Conservation (phyloP, 2,329 filamentous ascomycete genomes). For the Xylaria sp. region DNA sequence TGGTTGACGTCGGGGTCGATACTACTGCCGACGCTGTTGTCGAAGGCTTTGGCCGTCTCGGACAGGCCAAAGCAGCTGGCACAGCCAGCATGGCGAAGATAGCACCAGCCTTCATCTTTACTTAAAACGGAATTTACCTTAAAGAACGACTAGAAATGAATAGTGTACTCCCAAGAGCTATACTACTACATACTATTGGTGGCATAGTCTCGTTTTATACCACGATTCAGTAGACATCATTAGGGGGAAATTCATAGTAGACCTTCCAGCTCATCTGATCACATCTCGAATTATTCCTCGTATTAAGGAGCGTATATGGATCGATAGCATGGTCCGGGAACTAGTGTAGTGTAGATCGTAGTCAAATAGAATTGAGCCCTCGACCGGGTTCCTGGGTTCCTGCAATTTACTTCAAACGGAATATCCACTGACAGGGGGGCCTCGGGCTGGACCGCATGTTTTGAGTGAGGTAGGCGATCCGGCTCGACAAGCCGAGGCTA, state of each 20-base stretch:
- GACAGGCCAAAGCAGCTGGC: slow-evolving; percentile 29
- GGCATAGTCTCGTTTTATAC: slow-evolving; percentile 31
- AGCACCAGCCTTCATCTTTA: slow-evolving; percentile 30
- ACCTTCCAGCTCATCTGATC: background rate
- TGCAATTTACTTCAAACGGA: slow-evolving; percentile 35
- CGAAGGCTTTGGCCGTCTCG: slow-evolving; percentile 20
- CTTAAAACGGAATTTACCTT: background rate
- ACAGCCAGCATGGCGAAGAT: slow-evolving; percentile 31
- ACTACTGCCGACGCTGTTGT: background rate
- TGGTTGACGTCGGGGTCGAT: slow-evolving; percentile 4
- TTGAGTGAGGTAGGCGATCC: slow-evolving; percentile 21
- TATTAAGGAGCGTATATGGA: slow-evolving; percentile 26
- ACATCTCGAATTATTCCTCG: background rate
- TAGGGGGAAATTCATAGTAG: slow-evolving; percentile 13
- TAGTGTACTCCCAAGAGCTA: background rate
- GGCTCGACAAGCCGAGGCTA: slow-evolving; percentile 26
- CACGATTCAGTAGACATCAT: slow-evolving; percentile 13
- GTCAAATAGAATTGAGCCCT: background rate
- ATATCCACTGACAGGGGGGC: slow-evolving; percentile 29
- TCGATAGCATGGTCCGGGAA: slow-evolving; percentile 1
- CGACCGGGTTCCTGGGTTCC: slow-evolving; percentile 30
- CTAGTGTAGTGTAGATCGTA: background rate
- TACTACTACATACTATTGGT: slow-evolving; percentile 10
- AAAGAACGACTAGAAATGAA: background rate
- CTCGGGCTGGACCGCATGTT: background rate